Conservation (phyloP, 148 eudicot species). For the Suaeda aralocaspica region DNA sequence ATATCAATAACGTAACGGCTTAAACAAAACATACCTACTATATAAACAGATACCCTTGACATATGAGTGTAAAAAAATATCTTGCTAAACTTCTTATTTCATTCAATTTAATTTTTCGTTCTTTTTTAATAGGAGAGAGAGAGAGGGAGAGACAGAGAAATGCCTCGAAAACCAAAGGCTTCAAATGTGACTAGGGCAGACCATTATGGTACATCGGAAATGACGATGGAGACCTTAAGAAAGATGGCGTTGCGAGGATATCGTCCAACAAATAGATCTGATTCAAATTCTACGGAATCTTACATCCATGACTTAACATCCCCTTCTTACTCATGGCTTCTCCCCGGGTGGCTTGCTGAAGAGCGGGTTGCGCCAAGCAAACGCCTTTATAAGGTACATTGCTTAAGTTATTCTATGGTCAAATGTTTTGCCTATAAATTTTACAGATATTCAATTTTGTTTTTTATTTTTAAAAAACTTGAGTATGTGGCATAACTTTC, state of each 20-base stretch:
- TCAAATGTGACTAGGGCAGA: background rate
- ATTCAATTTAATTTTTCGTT: too few species aligned
- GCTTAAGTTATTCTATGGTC: too few species aligned
- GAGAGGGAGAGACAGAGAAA: too few species aligned
- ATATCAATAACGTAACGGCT: too few species aligned
- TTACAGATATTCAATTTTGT: background rate
- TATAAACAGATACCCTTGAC: too few species aligned
- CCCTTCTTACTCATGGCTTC: slow-evolving; percentile 15
- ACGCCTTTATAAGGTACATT: slow-evolving; percentile 18
- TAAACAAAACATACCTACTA: too few species aligned
- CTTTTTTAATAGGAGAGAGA: too few species aligned
- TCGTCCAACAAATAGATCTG: background rate
- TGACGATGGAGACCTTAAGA: slow-evolving; percentile 2
- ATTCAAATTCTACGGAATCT: background rate
- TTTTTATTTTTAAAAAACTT: too few species aligned
- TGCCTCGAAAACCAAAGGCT: background rate
- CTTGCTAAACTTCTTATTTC: too few species aligned
- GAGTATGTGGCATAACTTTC: too few species aligned
- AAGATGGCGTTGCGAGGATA: background rate
- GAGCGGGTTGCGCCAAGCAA: slow-evolving; percentile 17
- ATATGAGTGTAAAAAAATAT: too few species aligned
- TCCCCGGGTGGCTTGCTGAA: slow-evolving; percentile 26
- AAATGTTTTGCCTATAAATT: too few species aligned
- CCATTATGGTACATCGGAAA: background rate
- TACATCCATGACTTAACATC: slow-evolving; percentile 15